Conservation (phyloP, 768 basidiomycete species). For the Serpula lacrymans region DNA sequence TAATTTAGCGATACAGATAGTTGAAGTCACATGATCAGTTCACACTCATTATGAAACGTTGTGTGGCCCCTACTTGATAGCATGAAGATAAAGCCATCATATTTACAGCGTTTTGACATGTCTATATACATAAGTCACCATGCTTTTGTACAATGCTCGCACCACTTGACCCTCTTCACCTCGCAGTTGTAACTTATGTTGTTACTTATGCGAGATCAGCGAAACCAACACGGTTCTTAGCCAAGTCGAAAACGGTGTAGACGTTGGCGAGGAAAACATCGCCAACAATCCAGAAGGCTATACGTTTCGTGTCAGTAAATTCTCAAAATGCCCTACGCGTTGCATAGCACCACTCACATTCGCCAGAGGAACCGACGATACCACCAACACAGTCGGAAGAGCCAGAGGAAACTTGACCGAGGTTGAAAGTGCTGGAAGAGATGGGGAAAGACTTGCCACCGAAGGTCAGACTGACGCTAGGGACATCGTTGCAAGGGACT, state of each 20-base stretch:
- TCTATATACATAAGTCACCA: too few species aligned
- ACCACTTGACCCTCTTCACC: too few species aligned
- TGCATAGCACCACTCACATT: too few species aligned
- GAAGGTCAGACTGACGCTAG: constrained; percentile 32
- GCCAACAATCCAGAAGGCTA: constrained; percentile 15
- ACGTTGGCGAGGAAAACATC: constrained; percentile 38
- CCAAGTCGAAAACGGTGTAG: constrained; percentile 39
- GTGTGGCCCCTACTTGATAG: too few species aligned
- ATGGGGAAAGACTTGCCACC: constrained; percentile 33
- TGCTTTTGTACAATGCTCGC: too few species aligned
- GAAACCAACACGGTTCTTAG: constrained; percentile 33
- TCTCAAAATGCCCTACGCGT: too few species aligned
- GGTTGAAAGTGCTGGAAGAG: constrained; percentile 30
- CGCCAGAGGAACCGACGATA: constrained; percentile 19
- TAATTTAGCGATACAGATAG: too few species aligned
- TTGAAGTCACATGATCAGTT: too few species aligned
- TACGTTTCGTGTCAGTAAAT: background rate
- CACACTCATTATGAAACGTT: too few species aligned
- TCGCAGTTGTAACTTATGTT: too few species aligned
- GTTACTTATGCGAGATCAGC: constrained; percentile 18
- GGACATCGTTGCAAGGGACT: constrained; percentile 28
- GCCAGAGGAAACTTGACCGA: constrained; percentile 25
- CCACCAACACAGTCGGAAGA: constrained; percentile 29
- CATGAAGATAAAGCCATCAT: too few species aligned
- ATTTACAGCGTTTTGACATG: too few species aligned